Evolutionary conservation across 2,329 filamentous ascomycete species (phyloP), one percentile per base, ranked within the genome.

Genomic region (Alternaria brassicae): DNA sequence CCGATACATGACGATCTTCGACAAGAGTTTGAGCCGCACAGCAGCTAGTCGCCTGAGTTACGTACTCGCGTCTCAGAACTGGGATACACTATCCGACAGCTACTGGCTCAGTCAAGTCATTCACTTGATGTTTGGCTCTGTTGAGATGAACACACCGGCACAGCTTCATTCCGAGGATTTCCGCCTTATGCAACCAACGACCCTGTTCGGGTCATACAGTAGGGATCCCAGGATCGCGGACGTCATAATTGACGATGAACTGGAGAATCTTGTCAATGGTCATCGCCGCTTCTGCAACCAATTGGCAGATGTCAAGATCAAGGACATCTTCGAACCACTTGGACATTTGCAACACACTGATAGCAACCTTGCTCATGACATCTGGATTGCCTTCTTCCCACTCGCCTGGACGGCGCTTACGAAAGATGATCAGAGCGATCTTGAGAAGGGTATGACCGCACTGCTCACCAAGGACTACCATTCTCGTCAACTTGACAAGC

Each of bases 41-140:
- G 94, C 93, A 1, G 96, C 91, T 71, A 91, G 92, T 58, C 89
- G 96, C 36, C 84, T 99, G 37, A 90, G 90, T 60, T 98, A 97
- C 79, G 90, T 98, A 4, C 86, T 99, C 55, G 89, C 89, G 0
- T 90, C 91, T 23, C 96, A 99, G 76, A 98, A 98, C 70, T 99
- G 95, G 95, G 94, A 98, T 75, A 96, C 92, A 0, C 83, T 99
- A 47, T 89, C 88, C 2, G 95, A 99, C 69, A 96, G 92, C 1
- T 99, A 96, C 81, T 99, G 96, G 96, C 83, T 99, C 49, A 90
- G 93, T 39, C 95, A 99, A 78, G 94, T 96, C 32, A 93, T 93
- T 17, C 95, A 99, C 72, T 84, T 99, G 39, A 87, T 99, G 56
- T 87, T 99, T 65, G 93, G 95, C 15, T 93, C 92, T 6, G 86